Conservation (phyloP, 139 green algal genomes). For the Gonium pectorale region DNA sequence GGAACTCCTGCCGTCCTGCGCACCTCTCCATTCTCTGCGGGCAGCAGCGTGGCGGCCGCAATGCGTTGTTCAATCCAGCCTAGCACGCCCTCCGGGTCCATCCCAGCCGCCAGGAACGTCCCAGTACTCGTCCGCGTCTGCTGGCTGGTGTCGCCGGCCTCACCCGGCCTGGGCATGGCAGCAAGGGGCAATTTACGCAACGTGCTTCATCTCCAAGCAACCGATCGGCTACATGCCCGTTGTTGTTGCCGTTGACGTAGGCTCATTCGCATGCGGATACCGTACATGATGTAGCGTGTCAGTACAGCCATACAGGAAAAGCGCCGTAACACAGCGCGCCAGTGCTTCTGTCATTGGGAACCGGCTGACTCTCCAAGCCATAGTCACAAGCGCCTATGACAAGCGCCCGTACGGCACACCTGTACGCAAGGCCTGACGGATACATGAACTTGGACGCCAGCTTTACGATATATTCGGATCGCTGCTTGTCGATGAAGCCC, state of each 20-base stretch:
- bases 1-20: neutral
- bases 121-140: constrained; percentile 67
- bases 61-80: constrained; percentile 68
- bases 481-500: constrained; percentile 63
- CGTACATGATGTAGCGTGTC: too few relatives aligned
- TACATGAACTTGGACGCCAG: constrained; percentile 57
- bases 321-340: too few relatives aligned
- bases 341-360: too few relatives aligned
- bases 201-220: too few relatives aligned
- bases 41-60: constrained; percentile 58
- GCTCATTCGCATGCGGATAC: too few relatives aligned
- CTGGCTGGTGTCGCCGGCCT: constrained; percentile 52
- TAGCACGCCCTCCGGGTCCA: constrained; percentile 60
- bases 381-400: too few relatives aligned
- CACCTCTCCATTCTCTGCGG: constrained; percentile 65
- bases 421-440: constrained; percentile 60
- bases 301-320: too few relatives aligned
- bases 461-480: constrained; percentile 56
- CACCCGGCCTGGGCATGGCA: constrained; percentile 35
- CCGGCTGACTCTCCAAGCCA: too few relatives aligned
- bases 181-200: too few relatives aligned
- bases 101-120: constrained; percentile 55
- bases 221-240: too few relatives aligned
- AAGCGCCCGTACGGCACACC: too few relatives aligned
- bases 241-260: too few relatives aligned